Evolutionary conservation across 2,329 filamentous ascomycete genomes (phyloP), one percentile per base, ranked within the genome.

Genomic region (Neoascochyta sp.): DNA sequence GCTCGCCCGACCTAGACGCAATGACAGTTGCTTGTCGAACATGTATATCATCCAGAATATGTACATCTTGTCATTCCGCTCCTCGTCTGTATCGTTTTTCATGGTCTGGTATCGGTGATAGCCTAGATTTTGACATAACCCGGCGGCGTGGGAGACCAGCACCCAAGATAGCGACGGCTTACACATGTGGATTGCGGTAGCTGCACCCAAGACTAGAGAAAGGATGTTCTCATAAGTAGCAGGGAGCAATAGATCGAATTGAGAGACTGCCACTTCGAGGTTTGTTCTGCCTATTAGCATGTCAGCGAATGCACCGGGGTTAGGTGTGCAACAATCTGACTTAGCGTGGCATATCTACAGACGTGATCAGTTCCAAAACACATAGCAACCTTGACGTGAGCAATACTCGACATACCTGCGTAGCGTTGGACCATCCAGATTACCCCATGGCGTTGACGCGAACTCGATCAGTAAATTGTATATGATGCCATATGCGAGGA

Each of bases 41-140:
- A 58, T 48, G 28, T 65, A 65, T 4, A 63, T 56, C 39, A 54
- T 56, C 59, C 58, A 64, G 27, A 65, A 64, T 1, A 50, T 38
- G 14, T 60, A 46, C 1, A 57, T 44, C 23, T 62, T 63, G 1
- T 41, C 37, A 2, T 44, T 45, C 2, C 50, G 44, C 10, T 57
- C 48, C 8, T 61, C 49, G 13, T 43, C 33, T 0, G 41, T 40
- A 22, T 64, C 60, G 20, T 61, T 50, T 13, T 47, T 52, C 45
- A 63, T 57, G 10, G 54, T 55, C 15, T 55, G 47, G 16, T 53
- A 51, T 3, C 61, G 51, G 26, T 65, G 62, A 24, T 59, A 63
- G 7, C 62, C 62, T 3, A 65, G 33, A 13, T 39, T 50, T 21
- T 59, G 55, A 31, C 50, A 51, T 16, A 60, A 35, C n/a, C 39